Percentiles rank a stretch among this genome's conserved stretches.
These are phyloP conservation scores for Dryadomyces quercus-mongolicae DNA, from an alignment of 2,329 filamentous ascomycete genomes.

Conservation along the genomic window DNA sequence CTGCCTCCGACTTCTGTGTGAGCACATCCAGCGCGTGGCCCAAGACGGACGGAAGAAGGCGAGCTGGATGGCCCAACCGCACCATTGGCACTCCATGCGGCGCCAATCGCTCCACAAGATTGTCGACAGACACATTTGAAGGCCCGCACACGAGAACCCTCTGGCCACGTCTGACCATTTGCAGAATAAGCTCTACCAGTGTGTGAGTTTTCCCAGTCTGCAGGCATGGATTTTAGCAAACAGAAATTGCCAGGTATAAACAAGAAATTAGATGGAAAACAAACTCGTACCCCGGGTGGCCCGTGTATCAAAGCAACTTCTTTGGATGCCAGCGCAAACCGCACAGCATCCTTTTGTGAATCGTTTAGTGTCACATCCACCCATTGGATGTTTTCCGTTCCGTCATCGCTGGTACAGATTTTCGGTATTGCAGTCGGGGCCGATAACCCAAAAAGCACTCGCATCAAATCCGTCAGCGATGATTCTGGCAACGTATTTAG, in stretches of 20 bases:
- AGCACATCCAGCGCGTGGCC: slow-evolving; percentile 85
- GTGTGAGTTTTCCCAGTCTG: slow-evolving; percentile 96
- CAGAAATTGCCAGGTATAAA: background rate
- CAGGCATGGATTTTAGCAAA: slow-evolving; percentile 4
- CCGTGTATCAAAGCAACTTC: slow-evolving; percentile 90
- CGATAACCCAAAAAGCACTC: slow-evolving; percentile 49
- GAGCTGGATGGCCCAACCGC: slow-evolving; percentile 82
- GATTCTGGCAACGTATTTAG: slow-evolving; percentile 44
- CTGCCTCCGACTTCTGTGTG: slow-evolving; percentile 81
- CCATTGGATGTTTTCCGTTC: slow-evolving; percentile 41
- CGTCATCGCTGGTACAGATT: slow-evolving; percentile 13
- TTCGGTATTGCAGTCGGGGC: slow-evolving; percentile 33
- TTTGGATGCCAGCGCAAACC: slow-evolving; percentile 71
- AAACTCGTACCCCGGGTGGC: slow-evolving; percentile 59
- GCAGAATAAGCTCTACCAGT: slow-evolving; percentile 87
- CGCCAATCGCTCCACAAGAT: slow-evolving; percentile 86
- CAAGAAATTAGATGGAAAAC: background rate
- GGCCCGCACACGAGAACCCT: slow-evolving; percentile 89
- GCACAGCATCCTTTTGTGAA: slow-evolving; percentile 55
- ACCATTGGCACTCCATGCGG: slow-evolving; percentile 78
- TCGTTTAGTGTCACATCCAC: slow-evolving; percentile 50
- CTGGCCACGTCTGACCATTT: slow-evolving; percentile 61
- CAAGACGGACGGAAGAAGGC: slow-evolving; percentile 76
- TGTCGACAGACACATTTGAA: slow-evolving; percentile 95
- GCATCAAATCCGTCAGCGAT: slow-evolving; percentile 47